Conservation (phyloP, 257 asterid genomes). For the Penstemon newberryi region DNA sequence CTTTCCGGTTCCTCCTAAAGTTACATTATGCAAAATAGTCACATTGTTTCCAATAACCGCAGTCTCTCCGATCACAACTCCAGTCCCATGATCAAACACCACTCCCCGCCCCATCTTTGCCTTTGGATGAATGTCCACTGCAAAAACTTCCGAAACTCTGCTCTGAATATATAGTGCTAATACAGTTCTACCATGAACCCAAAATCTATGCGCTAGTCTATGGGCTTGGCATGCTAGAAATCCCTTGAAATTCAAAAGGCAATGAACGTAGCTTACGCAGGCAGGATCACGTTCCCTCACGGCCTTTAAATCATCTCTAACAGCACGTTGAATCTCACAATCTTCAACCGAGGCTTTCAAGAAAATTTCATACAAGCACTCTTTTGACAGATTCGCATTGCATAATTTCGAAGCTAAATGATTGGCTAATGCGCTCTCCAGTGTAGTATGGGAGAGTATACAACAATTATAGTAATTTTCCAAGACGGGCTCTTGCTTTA, state of each 20-base stretch:
- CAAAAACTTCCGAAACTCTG: conserved; percentile 52
- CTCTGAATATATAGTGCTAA: conserved; percentile 45
- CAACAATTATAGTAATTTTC: conserved; percentile 31
- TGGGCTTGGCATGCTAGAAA: conserved; percentile 49
- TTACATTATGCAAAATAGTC: conserved; percentile 72
- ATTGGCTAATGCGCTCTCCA: conserved; percentile 40
- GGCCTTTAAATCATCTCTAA: conserved; percentile 39
- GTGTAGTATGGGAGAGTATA: conserved; percentile 33
- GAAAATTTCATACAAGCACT: conserved; percentile 36
- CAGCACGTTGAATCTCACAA: conserved; percentile 26
- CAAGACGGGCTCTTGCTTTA: conserved; percentile 37
- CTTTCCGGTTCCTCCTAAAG: conserved; percentile 91
- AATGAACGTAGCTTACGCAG: conserved; percentile 42
- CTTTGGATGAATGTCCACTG: conserved; percentile 57
- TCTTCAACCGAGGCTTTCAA: conserved; percentile 20
- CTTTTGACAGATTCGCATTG: conserved; percentile 29
- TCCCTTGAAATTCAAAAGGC: conserved; percentile 54
- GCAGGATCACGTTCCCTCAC: conserved; percentile 54
- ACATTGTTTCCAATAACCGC: conserved; percentile 77
- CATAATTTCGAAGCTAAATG: conserved; percentile 36
- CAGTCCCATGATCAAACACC: conserved; percentile 67
- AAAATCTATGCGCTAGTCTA: conserved; percentile 42
- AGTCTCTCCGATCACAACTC: conserved; percentile 84
- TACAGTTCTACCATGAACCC: conserved; percentile 36
- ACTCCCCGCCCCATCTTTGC: conserved; percentile 50